These are phyloP conservation scores for Neocucurbitaria cava DNA, from an alignment of 2,329 filamentous ascomycete genomes.

Conservation along the genomic window DNA sequence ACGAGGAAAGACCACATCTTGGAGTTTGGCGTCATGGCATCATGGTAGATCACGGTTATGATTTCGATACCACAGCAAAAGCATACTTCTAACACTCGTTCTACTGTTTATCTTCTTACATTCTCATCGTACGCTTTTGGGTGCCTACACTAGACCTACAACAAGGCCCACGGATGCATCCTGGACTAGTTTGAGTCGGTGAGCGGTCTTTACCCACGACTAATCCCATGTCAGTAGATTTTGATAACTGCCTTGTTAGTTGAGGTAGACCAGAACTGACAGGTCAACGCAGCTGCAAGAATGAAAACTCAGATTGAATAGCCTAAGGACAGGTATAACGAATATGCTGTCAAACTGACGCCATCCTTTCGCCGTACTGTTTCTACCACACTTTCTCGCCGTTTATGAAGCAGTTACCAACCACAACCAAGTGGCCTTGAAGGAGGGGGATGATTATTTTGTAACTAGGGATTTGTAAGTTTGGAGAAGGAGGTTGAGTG, in stretches of 20 bases:
- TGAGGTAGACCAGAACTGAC: not conserved
- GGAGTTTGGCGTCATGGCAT: slow-evolving; percentile 34
- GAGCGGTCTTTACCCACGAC: too few relatives aligned
- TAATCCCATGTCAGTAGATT: too few relatives aligned
- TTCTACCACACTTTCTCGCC: too few relatives aligned
- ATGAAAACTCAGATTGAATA: not conserved
- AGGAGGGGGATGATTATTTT: slow-evolving; percentile 27
- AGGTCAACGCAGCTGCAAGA: not conserved
- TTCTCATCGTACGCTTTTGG: too few relatives aligned
- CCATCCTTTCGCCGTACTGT: not conserved
- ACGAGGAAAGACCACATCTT: slow-evolving; percentile 7
- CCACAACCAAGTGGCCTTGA: too few relatives aligned
- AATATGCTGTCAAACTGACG: not conserved
- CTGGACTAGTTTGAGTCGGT: too few relatives aligned
- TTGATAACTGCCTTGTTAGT: not conserved
- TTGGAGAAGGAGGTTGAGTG: not conserved
- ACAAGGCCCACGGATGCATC: too few relatives aligned
- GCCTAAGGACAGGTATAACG: not conserved
- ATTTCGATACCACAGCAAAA: slow-evolving; percentile 40
- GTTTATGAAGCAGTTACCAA: too few relatives aligned
- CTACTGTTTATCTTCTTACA: too few relatives aligned
- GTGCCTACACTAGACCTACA: too few relatives aligned
- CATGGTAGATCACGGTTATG: slow-evolving; percentile 28
- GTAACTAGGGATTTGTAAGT: slow-evolving; percentile 6
- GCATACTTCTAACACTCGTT: slow-evolving; percentile 5